phyloP scores from a whole-genome alignment of 2,329 filamentous ascomycete genomes.

The Ophiostoma fasciatum region DNA sequence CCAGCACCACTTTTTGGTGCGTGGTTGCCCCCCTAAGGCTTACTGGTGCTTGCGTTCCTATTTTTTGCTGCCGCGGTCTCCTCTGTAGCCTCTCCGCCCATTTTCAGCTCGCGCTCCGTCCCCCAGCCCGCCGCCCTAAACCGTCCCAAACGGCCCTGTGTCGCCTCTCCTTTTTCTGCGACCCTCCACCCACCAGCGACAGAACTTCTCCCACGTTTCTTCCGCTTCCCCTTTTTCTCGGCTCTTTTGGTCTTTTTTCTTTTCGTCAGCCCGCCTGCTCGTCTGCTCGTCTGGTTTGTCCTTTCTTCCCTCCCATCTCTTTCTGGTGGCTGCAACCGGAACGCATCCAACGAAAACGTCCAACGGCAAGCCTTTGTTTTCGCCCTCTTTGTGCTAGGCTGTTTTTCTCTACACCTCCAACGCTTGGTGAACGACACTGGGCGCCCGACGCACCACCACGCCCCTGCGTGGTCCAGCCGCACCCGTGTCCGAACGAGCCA shows the following conservation, averaged over 20 bases:
- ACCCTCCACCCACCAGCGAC: background rate
- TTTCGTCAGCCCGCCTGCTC: background rate
- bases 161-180: slow-evolving; percentile 1
- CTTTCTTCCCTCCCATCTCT: background rate
- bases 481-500: too few species aligned
- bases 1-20: slow-evolving; percentile 7
- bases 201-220: background rate
- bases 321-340: slow-evolving; percentile 3
- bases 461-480: slow-evolving; percentile 4
- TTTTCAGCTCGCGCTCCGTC: slow-evolving; percentile 1
- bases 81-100: too few species aligned
- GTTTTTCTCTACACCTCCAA: background rate
- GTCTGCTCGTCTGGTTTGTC: background rate
- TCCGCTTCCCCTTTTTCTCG: background rate
- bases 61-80: too few species aligned
- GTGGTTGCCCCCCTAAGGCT: too few species aligned
- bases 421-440: too few species aligned
- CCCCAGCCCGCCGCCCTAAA: too few species aligned
- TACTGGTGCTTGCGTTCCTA: slow-evolving; percentile 1
- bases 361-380: slow-evolving; percentile 1
- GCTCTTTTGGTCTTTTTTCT: background rate
- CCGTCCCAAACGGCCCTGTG: slow-evolving; percentile 2
- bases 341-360: too few species aligned
- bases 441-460: slow-evolving; percentile 1
- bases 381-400: background rate